Percentiles rank a stretch among this genome's conserved stretches.
These are phyloP conservation scores for Cystoderma amianthinum DNA, from an alignment of 768 basidiomycete species.

Conservation along the genomic window DNA sequence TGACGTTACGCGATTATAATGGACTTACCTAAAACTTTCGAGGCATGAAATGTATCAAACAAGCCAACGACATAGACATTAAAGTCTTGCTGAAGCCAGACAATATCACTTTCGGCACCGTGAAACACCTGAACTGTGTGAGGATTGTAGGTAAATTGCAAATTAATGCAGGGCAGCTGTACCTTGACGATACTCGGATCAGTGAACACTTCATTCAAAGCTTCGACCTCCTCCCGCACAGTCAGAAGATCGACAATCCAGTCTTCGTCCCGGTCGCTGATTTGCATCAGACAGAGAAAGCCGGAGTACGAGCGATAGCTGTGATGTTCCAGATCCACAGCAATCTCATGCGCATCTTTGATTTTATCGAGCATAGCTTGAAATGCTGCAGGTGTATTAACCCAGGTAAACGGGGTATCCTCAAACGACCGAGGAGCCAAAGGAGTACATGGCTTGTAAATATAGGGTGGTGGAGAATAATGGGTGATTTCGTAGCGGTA, in stretches of 20 bases:
- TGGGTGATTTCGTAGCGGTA: slow-evolving; percentile 84
- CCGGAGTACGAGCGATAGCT: slow-evolving; percentile 79
- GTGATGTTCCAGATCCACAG: slow-evolving; percentile 94
- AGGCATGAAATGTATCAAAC: slow-evolving; percentile 98
- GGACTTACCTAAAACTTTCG: slow-evolving; percentile 64
- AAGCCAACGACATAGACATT: slow-evolving; percentile 89
- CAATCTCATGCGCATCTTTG: slow-evolving; percentile 67
- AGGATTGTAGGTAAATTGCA: no score
- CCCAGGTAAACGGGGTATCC: slow-evolving; percentile 62
- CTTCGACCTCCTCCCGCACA: slow-evolving; percentile 66
- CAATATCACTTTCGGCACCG: slow-evolving; percentile 88
- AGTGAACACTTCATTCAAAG: slow-evolving; percentile 78
- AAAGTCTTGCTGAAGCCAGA: slow-evolving; percentile 97
- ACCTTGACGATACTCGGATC: slow-evolving; percentile 85
- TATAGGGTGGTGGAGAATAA: slow-evolving; percentile 59
- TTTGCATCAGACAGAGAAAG: slow-evolving; percentile 90
- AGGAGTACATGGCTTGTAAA: slow-evolving; percentile 45
- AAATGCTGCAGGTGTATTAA: slow-evolving; percentile 53
- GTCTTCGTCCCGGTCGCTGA: slow-evolving; percentile 78
- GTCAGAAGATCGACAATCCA: slow-evolving; percentile 79
- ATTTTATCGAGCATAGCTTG: slow-evolving; percentile 61
- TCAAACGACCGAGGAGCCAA: slow-evolving; percentile 53
- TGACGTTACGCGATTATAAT: neutral
- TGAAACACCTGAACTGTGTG: slow-evolving; percentile 78
- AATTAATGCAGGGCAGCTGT: no score